Percentiles rank a stretch among this genome's conserved stretches.
Conservation (phyloP, 257 asterid genomes). For the Echites panduratus region DNA sequence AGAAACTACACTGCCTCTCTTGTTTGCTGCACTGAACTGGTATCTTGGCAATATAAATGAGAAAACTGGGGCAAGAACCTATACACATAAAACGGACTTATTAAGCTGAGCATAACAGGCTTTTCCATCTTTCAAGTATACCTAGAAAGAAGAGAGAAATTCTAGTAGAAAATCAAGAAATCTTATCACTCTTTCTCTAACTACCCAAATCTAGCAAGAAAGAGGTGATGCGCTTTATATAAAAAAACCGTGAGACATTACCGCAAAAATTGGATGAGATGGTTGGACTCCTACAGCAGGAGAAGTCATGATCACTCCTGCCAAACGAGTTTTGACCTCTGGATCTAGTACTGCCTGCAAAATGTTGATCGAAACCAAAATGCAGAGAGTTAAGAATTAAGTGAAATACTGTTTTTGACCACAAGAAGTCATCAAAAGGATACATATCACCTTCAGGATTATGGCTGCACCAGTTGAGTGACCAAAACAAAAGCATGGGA, state of each 20-base stretch:
- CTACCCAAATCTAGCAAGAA: neutral
- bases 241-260: too few relatives aligned
- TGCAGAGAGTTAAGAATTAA: neutral
- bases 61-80: slow-evolving; percentile 81
- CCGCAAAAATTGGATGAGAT: slow-evolving; percentile 72
- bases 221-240: too few relatives aligned
- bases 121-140: too few relatives aligned
- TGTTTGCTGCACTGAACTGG: slow-evolving; percentile 90
- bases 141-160: neutral
- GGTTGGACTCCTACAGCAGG: slow-evolving; percentile 96
- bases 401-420: neutral
- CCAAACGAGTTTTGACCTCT: slow-evolving; percentile 43
- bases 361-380: slow-evolving; percentile 6
- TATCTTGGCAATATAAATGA: slow-evolving; percentile 70
- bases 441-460: slow-evolving; percentile 55
- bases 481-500: slow-evolving; percentile 86
- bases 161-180: neutral
- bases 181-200: neutral
- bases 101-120: too few relatives aligned
- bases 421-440: neutral
- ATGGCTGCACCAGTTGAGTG: slow-evolving; percentile 97
- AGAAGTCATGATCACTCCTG: slow-evolving; percentile 76
- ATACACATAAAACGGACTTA: neutral
- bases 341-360: slow-evolving; percentile 76
- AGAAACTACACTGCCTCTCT: slow-evolving; percentile 54